phyloP scores from a whole-genome alignment of 305 asterid genomes.

The Solanum aculeatissimum region DNA sequence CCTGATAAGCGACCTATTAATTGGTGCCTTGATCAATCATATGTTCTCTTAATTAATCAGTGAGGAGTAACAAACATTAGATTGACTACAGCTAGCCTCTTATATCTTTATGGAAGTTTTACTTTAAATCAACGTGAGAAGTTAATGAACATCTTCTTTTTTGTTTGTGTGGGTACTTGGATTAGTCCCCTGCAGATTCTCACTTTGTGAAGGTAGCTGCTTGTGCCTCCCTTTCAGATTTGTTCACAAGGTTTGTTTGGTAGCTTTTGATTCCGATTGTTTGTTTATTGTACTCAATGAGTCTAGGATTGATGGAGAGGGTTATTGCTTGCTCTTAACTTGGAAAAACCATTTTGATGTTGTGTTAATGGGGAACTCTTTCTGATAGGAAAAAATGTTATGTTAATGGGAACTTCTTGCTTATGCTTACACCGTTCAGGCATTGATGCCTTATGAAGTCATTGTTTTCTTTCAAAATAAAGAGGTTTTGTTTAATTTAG shows the following conservation, averaged over 20 bases:
- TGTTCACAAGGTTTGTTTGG: conserved; percentile 58
- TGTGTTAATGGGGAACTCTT: background rate
- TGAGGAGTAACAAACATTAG: background rate
- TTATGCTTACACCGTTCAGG: background rate
- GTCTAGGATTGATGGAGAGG: background rate
- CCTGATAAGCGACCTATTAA: background rate
- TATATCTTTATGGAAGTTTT: background rate
- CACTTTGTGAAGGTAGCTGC: conserved; percentile 66
- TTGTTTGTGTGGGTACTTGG: background rate
- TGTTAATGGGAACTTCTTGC: background rate
- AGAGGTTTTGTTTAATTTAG: background rate
- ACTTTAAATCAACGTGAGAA: background rate
- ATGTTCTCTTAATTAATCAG: background rate
- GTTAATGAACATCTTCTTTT: background rate
- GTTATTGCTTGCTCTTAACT: background rate
- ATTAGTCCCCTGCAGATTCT: conserved; percentile 46
- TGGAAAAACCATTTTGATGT: background rate
- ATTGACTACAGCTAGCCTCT: background rate
- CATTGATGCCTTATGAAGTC: background rate
- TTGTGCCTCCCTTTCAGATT: conserved; percentile 75
- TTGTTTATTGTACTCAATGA: background rate
- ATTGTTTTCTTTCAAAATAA: background rate
- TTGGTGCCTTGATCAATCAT: background rate
- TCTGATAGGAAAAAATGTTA: background rate
- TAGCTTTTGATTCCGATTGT: background rate